Evolutionary conservation across 2,329 filamentous ascomycete species (phyloP), one percentile per base, ranked within the genome.

Genomic region (Ilyonectria sp.): DNA sequence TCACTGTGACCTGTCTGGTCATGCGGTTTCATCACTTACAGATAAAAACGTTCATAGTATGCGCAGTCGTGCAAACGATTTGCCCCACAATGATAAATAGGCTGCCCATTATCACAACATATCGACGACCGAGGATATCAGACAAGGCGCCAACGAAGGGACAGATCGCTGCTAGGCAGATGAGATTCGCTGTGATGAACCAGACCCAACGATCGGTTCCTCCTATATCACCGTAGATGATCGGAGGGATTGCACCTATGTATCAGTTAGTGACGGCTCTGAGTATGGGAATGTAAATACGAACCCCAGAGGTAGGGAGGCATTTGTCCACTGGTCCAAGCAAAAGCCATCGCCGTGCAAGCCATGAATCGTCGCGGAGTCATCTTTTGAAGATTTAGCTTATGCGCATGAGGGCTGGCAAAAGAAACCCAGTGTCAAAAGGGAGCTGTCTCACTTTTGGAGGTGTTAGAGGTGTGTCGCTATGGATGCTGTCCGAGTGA

Each of bases 241-340:
- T 40, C 13, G 37, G 37, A 40, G 37, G 37, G 37, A 40, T 40
- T 40, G 37, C 11, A 17, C 37, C 37, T 40, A 40, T 15, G 35
- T 13, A 40, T 15, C 37, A 40, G 37, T 40, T 4, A 40, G 37
- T 17, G 13, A 40, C 11, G 11, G 17, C 37, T 26, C 37, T 40
- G 5, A 17, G 37, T 6, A 40, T 6, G 6, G 11, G 37, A 40
- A 15, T 15, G 37, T 15, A 15, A 11, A 6, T 21, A 47, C 55
- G 10, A 17, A 58, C 55, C 55, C 55, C 55, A 58, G 3, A 58
- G 55, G 6, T 49, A 58, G 5, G 55, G 55, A 23, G 55, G 55
- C 43, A 58, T 58, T 31, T 58, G 55, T 6, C 55, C 55, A 19
- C 55, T 58, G 31, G 55, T 58, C 55, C 55, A 58, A 49, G 40